Evolutionary conservation across 805 yeast species (phyloP).

Genomic region (Barnettozyma populi): DNA sequence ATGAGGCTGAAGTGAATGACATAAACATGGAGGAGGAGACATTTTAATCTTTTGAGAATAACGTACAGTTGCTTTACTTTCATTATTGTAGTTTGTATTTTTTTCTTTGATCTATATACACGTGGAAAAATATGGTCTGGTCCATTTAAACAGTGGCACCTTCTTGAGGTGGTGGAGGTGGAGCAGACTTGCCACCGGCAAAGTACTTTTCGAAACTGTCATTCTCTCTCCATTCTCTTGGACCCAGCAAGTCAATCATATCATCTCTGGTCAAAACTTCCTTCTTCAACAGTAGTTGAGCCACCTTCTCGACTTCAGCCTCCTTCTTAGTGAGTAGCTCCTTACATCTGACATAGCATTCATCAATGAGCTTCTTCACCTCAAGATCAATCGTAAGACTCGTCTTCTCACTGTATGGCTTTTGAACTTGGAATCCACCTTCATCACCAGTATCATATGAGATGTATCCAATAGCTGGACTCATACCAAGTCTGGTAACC

Average conservation of each 20-base stretch:
- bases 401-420: constrained; percentile 70
- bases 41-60: constrained; percentile 15
- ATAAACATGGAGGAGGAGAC: constrained; percentile 32
- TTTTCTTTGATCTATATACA: constrained; percentile 2
- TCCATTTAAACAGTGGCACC: background rate
- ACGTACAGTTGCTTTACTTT: background rate
- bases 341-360: constrained; percentile 57
- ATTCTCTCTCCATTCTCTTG: constrained; percentile 70
- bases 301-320: constrained; percentile 61
- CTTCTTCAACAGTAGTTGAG: constrained; percentile 62
- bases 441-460: constrained; percentile 46
- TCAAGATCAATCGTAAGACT: constrained; percentile 64
- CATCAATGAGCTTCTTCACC: constrained; percentile 59
- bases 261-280: constrained; percentile 82
- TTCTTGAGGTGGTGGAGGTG: constrained; percentile 16
- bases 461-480: constrained; percentile 68
- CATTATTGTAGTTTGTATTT: background rate
- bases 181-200: constrained; percentile 27
- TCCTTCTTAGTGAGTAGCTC: constrained; percentile 51
- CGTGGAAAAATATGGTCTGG: background rate
- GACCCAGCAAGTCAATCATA: constrained; percentile 70
- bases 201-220: constrained; percentile 90
- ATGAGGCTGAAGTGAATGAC: constrained; percentile 26
- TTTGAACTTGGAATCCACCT: constrained; percentile 49
- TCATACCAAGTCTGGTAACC: constrained; percentile 88